Evolutionary conservation across 1,284 basidiomycete species (phyloP), one percentile per base, ranked within the genome.

Genomic region (Coniferiporia sulphurascens): DNA sequence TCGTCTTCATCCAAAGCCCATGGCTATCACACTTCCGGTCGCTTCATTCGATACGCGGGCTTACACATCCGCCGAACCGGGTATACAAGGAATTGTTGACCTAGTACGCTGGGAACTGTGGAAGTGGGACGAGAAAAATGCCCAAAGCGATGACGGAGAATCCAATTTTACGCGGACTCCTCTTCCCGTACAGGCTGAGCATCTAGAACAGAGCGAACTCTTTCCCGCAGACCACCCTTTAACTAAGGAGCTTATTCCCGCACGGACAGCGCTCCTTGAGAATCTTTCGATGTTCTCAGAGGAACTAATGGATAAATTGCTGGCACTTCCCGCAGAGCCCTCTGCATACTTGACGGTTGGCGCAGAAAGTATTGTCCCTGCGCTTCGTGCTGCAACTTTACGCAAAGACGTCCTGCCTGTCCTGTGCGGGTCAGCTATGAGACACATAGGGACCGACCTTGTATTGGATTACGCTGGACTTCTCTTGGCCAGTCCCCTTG

Each of bases 391-490:
- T 10, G 84, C 89, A 17, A 89, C 87, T 5, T 66, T 92, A 19
- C 71, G 73, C 4, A 86, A 85, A 53, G 79, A 84, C 2, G 77
- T 94, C 21, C 74, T 95, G 1, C 93, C 92, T 6, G 85, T 94
- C 10, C 69, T 95, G 12, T 93, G 91, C 67, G 93, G 92, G 13
- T 88, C 91, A 15, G 92, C 93, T 1, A 79, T 86, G 70, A 87
- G 85, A 67, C 83, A 92, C 67, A 80, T 95, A 45, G 93, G 93
- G 27, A 93, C 91, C 0, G 85, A 92, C 62, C 73, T 91, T 22
- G 75, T 93, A 1, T 80, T 95, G 78, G 84, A 95, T 71, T 94
- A 91, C 63, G 81, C 87, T 44, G 89, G 89, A 15, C 85, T 87
- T 66, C 77, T 93, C 22, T 76, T 95, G n/a, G 88, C 92, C 0